These are phyloP conservation scores for Theileria luwenshuni DNA, from an alignment of 169 alveolate genomes.

Conservation along the genomic window DNA sequence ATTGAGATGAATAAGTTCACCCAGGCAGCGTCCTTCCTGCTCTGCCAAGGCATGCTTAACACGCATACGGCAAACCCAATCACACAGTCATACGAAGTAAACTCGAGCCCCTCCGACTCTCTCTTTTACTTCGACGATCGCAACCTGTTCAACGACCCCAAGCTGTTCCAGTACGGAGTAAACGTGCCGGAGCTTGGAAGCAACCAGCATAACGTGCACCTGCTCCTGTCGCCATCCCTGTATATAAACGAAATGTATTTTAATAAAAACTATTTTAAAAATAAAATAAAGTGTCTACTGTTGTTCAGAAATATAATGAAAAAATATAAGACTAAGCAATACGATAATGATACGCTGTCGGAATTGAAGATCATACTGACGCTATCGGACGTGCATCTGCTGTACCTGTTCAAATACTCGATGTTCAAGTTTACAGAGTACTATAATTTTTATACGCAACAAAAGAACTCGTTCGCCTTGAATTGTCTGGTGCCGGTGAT, in stretches of 20 bases:
- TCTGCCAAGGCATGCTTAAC: slow-evolving; percentile 29
- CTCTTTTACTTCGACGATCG: slow-evolving; percentile 68
- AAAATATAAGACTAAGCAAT: slow-evolving; percentile 51
- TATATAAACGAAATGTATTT: slow-evolving; percentile 19
- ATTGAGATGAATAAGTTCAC: slow-evolving; percentile 51
- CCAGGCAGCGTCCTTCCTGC: slow-evolving; percentile 39
- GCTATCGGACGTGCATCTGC: slow-evolving; percentile 43
- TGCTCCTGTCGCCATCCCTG: slow-evolving; percentile 23
- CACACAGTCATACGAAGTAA: slow-evolving; percentile 13
- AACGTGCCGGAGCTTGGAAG: slow-evolving; percentile 40
- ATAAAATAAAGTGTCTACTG: slow-evolving; percentile 27
- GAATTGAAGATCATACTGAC: slow-evolving; percentile 62
- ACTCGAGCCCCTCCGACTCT: slow-evolving; percentile 39
- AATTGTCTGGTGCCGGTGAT: slow-evolving; percentile 26
- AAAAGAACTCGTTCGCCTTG: background rate
- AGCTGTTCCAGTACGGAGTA: slow-evolving; percentile 41
- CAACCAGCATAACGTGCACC: slow-evolving; percentile 33
- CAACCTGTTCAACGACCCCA: slow-evolving; percentile 30
- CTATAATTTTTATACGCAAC: slow-evolving; percentile 6
- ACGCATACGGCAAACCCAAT: slow-evolving; percentile 28
- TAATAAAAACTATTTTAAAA: slow-evolving; percentile 34
- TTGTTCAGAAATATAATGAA: slow-evolving; percentile 54
- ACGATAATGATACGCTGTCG: slow-evolving; percentile 41
- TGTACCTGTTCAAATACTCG: slow-evolving; percentile 39
- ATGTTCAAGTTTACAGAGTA: slow-evolving; percentile 45